Percentiles rank a stretch among this genome's conserved stretches.
Evolutionary conservation across 2,329 filamentous ascomycete genomes (phyloP).

Genomic region (Dactylonectria macrodidyma): DNA sequence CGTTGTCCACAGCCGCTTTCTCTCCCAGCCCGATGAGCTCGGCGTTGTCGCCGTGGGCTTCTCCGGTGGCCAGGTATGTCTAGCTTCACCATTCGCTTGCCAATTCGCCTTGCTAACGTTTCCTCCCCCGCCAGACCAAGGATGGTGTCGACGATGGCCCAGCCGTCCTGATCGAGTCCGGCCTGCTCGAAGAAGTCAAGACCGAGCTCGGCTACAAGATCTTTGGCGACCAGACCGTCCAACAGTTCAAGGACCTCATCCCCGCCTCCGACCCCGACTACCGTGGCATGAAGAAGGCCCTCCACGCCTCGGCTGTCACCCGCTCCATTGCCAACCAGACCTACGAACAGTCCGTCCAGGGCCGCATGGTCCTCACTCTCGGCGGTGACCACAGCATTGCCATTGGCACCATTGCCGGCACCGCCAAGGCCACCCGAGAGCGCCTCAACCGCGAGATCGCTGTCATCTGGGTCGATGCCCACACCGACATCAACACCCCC

Average conservation of each 20-base stretch:
- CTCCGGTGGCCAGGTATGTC: conserved; percentile 90
- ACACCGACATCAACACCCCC: conserved; percentile 97
- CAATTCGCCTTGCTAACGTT: conserved; percentile 11
- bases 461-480: conserved; percentile 98
- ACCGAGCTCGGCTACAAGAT: conserved; percentile 92
- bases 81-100: neutral
- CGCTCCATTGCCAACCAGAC: conserved; percentile 85
- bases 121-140: conserved; percentile 72
- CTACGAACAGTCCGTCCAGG: conserved; percentile 86
- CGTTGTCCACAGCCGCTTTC: conserved; percentile 78
- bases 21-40: conserved; percentile 83
- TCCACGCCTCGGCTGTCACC: conserved; percentile 88
- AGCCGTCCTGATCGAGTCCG: conserved; percentile 88
- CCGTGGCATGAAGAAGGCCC: conserved; percentile 95
- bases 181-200: conserved; percentile 86
- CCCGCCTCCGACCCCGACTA: conserved; percentile 82
- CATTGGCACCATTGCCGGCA: conserved; percentile 92
- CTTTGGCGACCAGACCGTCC: conserved; percentile 85
- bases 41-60: conserved; percentile 96
- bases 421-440: conserved; percentile 88
- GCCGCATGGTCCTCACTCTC: conserved; percentile 91
- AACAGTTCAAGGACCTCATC: conserved; percentile 84
- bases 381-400: conserved; percentile 98
- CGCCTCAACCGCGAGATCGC: conserved; percentile 86
- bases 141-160: conserved; percentile 92